Evolutionary conservation across 768 basidiomycete genomes (phyloP).

Genomic region (Leccinum variicolor): DNA sequence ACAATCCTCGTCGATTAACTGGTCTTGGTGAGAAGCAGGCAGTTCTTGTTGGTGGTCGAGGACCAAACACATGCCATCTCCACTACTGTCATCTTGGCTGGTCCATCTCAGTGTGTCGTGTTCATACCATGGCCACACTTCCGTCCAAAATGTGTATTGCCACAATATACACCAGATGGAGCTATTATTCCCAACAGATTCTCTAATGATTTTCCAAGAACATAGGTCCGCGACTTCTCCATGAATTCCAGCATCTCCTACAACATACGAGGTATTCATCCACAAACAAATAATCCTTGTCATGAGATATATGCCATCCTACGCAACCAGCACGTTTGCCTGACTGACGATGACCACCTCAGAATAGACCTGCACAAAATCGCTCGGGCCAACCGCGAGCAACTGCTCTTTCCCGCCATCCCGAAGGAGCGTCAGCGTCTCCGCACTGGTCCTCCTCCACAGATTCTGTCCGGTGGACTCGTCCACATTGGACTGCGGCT

Average conservation of each 20-base stretch:
- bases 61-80: no score
- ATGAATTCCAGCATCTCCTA: background rate
- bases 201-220: background rate
- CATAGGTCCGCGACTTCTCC: background rate
- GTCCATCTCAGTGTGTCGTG: no score
- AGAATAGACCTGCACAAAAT: constrained; percentile 12
- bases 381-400: constrained; percentile 8
- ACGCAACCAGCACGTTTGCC: background rate
- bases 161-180: no score
- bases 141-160: no score
- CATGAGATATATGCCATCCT: background rate
- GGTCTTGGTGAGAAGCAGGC: no score
- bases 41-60: no score
- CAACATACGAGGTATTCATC: background rate
- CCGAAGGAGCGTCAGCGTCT: constrained; percentile 6
- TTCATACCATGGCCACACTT: no score
- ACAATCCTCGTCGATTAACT: no score
- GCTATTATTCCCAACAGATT: background rate
- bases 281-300: background rate
- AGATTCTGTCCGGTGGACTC: background rate
- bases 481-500: background rate
- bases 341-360: constrained; percentile 12
- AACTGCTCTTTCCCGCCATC: constrained; percentile 3
- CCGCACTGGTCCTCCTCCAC: constrained; percentile 6
- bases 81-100: no score